Evolutionary conservation across 2,329 filamentous ascomycete species (phyloP).

Genomic region (Alternaria sp.): DNA sequence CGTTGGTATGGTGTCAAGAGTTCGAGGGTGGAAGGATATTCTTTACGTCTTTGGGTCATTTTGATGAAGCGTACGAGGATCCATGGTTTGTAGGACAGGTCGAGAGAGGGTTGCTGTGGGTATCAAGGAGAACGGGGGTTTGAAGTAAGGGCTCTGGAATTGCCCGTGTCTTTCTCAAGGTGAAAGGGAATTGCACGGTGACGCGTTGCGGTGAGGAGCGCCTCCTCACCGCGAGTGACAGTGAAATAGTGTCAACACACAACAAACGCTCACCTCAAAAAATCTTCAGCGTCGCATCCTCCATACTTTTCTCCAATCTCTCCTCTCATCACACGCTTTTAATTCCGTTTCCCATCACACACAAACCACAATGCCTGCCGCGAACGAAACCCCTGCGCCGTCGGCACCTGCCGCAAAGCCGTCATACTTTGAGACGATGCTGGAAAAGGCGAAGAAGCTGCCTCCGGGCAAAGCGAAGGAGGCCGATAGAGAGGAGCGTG

Average conservation of each 20-base stretch:
- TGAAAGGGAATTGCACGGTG: neutral
- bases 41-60: slow-evolving; percentile 36
- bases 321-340: neutral
- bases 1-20: slow-evolving; percentile 38
- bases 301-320: neutral
- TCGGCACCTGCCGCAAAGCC: neutral
- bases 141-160: neutral
- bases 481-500: neutral
- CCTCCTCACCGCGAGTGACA: neutral
- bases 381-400: neutral
- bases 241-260: neutral
- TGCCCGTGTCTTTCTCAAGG: neutral
- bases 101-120: slow-evolving; percentile 30
- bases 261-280: neutral
- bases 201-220: neutral
- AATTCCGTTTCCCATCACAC: neutral
- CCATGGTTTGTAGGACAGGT: slow-evolving; percentile 30
- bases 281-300: neutral
- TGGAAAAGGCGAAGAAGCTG: neutral
- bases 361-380: neutral
- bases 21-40: slow-evolving; percentile 33
- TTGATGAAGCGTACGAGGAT: slow-evolving; percentile 33
- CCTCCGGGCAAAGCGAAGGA: neutral
- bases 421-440: neutral
- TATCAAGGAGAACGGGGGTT: slow-evolving; percentile 1